Evolutionary conservation across 345 rosid species (phyloP).

Genomic region (Gossypium sturtianum): DNA sequence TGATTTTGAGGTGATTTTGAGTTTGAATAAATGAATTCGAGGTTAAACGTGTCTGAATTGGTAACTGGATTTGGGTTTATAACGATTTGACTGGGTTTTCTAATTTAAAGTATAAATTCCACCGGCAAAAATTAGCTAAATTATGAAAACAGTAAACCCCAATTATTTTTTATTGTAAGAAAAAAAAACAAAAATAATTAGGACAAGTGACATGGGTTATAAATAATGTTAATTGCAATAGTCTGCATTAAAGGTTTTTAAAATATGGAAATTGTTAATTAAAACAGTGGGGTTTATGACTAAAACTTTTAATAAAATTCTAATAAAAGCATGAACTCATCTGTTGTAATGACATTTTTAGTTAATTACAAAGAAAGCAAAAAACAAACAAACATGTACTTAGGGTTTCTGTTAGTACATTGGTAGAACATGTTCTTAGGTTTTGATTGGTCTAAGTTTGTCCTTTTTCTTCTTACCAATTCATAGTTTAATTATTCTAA

Average conservation of each 20-base stretch:
- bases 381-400: not conserved
- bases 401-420: too few species aligned
- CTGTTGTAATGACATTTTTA: not conserved
- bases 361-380: not conserved
- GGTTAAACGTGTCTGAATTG: too few species aligned
- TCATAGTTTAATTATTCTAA: not conserved
- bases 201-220: constrained; percentile 10
- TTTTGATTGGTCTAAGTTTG: not conserved
- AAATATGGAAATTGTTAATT: too few species aligned
- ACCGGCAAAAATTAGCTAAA: not conserved
- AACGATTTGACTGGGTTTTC: too few species aligned
- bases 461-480: not conserved
- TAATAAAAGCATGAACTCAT: not conserved
- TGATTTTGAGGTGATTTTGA: too few species aligned
- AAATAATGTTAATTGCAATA: constrained; percentile 4
- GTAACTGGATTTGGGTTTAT: too few species aligned
- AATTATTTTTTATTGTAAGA: constrained; percentile 3
- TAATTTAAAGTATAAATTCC: not conserved
- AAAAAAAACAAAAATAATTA: constrained; percentile 1
- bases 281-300: not conserved
- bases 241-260: not conserved
- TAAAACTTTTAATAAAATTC: not conserved
- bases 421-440: too few species aligned
- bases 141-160: not conserved
- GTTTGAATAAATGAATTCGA: too few species aligned